Percentiles rank a stretch among this genome's conserved stretches.
These are phyloP conservation scores for Pistacia atlantica DNA, from an alignment of 345 rosid genomes.

Conservation along the genomic window DNA sequence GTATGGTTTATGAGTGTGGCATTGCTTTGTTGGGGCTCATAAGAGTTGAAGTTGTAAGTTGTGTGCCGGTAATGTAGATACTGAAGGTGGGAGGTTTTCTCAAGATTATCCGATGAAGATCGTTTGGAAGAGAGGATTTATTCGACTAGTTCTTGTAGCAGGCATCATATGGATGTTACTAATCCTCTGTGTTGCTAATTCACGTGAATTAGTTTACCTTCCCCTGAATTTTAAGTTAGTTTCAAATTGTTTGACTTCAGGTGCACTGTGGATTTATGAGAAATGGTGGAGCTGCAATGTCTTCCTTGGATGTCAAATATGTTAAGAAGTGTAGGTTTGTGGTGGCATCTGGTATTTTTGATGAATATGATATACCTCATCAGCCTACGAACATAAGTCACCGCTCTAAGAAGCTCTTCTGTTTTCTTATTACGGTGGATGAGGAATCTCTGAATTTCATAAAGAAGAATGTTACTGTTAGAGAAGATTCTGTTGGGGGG, in stretches of 20 bases:
- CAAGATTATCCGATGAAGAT: too few species aligned
- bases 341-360: constrained; percentile 94
- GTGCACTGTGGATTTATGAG: constrained; percentile 89
- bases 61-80: too few species aligned
- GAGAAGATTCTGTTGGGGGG: constrained; percentile 68
- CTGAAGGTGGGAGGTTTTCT: too few species aligned
- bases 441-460: constrained; percentile 73
- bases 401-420: constrained; percentile 80
- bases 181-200: constrained; percentile 67
- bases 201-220: constrained; percentile 55
- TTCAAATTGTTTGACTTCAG: constrained; percentile 36
- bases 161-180: constrained; percentile 91
- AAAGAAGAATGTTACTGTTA: constrained; percentile 59
- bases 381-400: constrained; percentile 83
- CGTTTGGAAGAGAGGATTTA: constrained; percentile 74
- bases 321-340: constrained; percentile 82
- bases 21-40: too few species aligned
- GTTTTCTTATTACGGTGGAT: constrained; percentile 93
- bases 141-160: constrained; percentile 73
- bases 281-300: constrained; percentile 88
- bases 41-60: too few species aligned
- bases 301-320: constrained; percentile 55
- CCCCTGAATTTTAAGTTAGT: constrained; percentile 1
- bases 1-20: too few species aligned
- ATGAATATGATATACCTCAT: constrained; percentile 87